Conservation (phyloP, 192 early-diverging fungal genomes). For the Linnemannia exigua region DNA sequence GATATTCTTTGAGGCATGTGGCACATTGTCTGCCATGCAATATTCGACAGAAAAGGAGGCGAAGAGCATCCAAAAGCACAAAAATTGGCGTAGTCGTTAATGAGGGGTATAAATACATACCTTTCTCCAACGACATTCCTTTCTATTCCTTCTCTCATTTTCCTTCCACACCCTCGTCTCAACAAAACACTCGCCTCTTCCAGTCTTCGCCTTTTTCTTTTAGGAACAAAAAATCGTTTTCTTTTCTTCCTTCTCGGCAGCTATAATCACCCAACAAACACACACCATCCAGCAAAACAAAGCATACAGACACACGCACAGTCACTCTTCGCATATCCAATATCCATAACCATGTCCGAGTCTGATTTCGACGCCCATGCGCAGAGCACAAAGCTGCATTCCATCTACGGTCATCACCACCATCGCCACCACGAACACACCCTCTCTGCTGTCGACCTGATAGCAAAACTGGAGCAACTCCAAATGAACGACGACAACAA, state of each 20-base stretch:
- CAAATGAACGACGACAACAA: background rate
- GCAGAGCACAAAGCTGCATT: background rate
- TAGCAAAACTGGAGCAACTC: conserved; percentile 9
- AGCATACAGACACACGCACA: background rate
- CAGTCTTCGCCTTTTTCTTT: too few species aligned
- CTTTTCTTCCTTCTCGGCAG: too few species aligned
- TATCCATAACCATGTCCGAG: background rate
- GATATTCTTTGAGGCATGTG: background rate
- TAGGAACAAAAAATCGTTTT: too few species aligned
- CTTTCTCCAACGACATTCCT: background rate
- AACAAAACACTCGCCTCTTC: too few species aligned
- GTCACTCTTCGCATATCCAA: background rate
- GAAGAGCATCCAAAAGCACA: background rate
- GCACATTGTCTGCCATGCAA: background rate
- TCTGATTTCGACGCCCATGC: background rate
- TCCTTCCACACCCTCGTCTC: background rate
- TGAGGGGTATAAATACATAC: background rate
- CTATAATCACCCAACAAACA: too few species aligned
- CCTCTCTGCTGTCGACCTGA: conserved; percentile 16
- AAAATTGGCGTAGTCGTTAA: background rate
- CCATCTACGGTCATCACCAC: conserved; percentile 1
- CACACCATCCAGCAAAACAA: background rate
- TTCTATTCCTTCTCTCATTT: background rate
- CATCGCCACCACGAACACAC: conserved; percentile 4
- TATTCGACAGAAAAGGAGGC: background rate